Evolutionary conservation across 257 asterid genomes (phyloP), one percentile per base, ranked within the genome.

Genomic region (Salvia miltiorrhiza): DNA sequence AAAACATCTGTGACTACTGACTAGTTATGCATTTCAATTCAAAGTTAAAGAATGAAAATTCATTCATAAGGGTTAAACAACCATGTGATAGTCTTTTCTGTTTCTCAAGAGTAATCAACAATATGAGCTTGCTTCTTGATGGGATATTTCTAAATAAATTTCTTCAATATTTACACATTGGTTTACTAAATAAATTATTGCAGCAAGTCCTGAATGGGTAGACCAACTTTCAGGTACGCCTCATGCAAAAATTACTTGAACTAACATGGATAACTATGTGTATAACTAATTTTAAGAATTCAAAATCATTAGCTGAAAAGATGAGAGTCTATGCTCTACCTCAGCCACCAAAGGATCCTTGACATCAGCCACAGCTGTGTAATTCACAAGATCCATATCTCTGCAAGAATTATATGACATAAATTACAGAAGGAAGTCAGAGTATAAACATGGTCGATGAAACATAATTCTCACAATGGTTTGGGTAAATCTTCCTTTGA

Each of bases 291-390:
- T 56, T 73, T 6, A 39, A 52, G 45, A 59, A 65, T 54, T 17
- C 19, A n/a, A 41, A 21, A 53, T 35, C 23, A 67, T 55, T 10
- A 32, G 28, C 66, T 21, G 54, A 71, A 61, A 63, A 19, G 68
- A 63, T 59, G 53, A 20, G 47, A 20, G 19, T 20, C 30, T 33
- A 73, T 52, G 61, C 17, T 52, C 77, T 70, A 89, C 99, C 96
- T 86, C 81, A 69, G 86, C 81, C 68, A 94, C 65, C 86, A 94
- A 76, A 69, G 97, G 92, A 64, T 91, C 95, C 84, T 94, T 91
- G 69, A 86, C 82, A 60, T 87, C 81, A 63, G 95, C 96, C 81
- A 86, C 80, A 59, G 81, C 80, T 20, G 85, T 23, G 81, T 64
- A 89, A 74, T 89, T 75, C 80, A 94, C 97, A 68, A 83, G 91